A percentile compares a stretch with the other conserved stretches of the same genome.
Conservation (phyloP, 2,329 filamentous ascomycete genomes). For the Fusarium nematophilum region DNA sequence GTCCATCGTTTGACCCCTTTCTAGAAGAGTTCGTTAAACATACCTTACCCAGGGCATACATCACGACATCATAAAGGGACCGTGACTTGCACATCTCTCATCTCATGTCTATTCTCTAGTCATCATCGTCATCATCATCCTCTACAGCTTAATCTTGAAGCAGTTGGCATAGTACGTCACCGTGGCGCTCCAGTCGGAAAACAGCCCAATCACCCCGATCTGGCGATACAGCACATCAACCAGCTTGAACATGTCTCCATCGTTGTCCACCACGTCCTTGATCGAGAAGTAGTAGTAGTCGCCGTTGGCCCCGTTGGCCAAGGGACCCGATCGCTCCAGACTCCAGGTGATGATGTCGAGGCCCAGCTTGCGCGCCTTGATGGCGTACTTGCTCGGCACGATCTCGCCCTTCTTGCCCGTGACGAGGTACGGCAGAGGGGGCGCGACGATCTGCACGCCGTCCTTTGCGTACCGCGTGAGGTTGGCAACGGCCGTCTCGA, state of each 20-base stretch:
- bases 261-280: slow-evolving; percentile 65
- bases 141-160: slow-evolving; percentile 55
- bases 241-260: slow-evolving; percentile 75
- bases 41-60: too few relatives aligned
- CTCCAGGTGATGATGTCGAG: slow-evolving; percentile 76
- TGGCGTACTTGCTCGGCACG: slow-evolving; percentile 72
- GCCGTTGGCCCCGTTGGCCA: slow-evolving; percentile 60
- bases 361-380: slow-evolving; percentile 67
- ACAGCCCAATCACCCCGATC: slow-evolving; percentile 71
- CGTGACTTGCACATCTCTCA: too few relatives aligned
- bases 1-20: too few relatives aligned
- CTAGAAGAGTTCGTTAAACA: too few relatives aligned
- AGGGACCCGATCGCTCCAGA: slow-evolving; percentile 72
- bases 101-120: background rate
- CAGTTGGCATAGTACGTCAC: slow-evolving; percentile 80
- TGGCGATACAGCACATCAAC: slow-evolving; percentile 72
- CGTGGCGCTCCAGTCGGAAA: slow-evolving; percentile 77
- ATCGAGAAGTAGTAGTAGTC: slow-evolving; percentile 69
- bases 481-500: slow-evolving; percentile 65
- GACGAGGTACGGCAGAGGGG: slow-evolving; percentile 72
- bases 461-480: slow-evolving; percentile 65
- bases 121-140: background rate
- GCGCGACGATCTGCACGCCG: slow-evolving; percentile 72
- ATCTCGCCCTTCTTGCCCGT: slow-evolving; percentile 64
- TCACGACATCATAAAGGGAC: too few relatives aligned